Conservation (phyloP, 306 rosid species). For the Ziziphus jujuba region DNA sequence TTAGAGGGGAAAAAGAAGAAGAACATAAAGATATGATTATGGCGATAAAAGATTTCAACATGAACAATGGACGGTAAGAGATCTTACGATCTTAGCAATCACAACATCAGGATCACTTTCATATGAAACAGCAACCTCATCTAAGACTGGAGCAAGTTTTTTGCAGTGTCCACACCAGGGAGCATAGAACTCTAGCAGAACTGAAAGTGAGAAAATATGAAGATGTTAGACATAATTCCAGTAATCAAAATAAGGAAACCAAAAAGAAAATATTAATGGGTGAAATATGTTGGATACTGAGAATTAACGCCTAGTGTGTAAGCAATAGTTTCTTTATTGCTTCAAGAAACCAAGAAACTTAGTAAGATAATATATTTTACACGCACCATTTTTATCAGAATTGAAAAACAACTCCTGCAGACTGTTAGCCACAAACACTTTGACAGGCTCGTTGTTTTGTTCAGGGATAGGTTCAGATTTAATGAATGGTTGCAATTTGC, state of each 20-base stretch:
- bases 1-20: background rate
- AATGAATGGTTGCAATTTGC: conserved; percentile 51
- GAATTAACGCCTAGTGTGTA: background rate
- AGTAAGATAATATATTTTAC: background rate
- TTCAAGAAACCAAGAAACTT: background rate
- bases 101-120: conserved; percentile 64
- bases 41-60: no score
- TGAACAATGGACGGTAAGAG: background rate
- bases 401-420: conserved; percentile 69
- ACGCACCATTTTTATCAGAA: conserved; percentile 80
- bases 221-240: conserved; percentile 9
- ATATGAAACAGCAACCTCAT: conserved; percentile 77
- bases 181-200: conserved; percentile 86
- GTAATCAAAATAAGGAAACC: background rate
- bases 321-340: background rate
- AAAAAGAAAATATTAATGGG: background rate
- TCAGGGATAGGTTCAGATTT: conserved; percentile 90
- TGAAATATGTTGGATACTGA: background rate
- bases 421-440: conserved; percentile 75
- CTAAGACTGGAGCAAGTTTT: conserved; percentile 82
- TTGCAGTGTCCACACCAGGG: conserved; percentile 99
- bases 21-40: background rate
- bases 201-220: conserved; percentile 42
- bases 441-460: conserved; percentile 77
- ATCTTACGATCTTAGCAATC: conserved; percentile 82